A percentile compares a stretch with the other conserved stretches of the same genome.
Conservation (phyloP, 495 filamentous ascomycete genomes). For the Entonaema liquescens region DNA sequence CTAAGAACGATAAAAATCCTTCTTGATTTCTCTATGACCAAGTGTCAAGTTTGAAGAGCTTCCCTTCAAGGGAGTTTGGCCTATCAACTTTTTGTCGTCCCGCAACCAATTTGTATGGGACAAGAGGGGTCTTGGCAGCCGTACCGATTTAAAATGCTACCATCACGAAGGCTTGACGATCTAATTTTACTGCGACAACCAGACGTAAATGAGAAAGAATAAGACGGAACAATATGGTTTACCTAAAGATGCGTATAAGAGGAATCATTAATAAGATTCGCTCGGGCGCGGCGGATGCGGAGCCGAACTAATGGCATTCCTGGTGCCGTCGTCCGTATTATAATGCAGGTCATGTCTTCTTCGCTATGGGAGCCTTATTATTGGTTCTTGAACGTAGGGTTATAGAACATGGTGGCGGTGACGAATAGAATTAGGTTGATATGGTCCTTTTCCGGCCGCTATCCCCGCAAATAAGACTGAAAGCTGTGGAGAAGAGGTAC, state of each 20-base stretch:
- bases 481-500: not conserved
- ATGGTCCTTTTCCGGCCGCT: constrained; percentile 1
- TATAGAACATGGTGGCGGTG: not conserved
- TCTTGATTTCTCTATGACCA: not conserved
- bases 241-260: not conserved
- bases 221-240: not conserved
- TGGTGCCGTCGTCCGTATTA: constrained; percentile 5
- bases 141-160: not conserved
- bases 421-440: constrained; percentile 3
- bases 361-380: constrained; percentile 23
- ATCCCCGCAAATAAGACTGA: not conserved
- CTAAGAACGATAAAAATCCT: not conserved
- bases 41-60: not conserved
- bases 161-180: not conserved
- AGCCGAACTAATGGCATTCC: not conserved
- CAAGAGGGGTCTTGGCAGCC: not conserved
- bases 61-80: not conserved
- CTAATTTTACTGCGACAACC: not conserved
- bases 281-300: constrained; percentile 4
- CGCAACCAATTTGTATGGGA: not conserved
- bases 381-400: constrained; percentile 10
- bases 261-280: not conserved
- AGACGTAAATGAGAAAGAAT: not conserved
- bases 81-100: not conserved
- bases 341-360: constrained; percentile 1